Evolutionary conservation across 192 early-diverging fungal genomes (phyloP).

Genomic region (Diversispora eburnea): DNA sequence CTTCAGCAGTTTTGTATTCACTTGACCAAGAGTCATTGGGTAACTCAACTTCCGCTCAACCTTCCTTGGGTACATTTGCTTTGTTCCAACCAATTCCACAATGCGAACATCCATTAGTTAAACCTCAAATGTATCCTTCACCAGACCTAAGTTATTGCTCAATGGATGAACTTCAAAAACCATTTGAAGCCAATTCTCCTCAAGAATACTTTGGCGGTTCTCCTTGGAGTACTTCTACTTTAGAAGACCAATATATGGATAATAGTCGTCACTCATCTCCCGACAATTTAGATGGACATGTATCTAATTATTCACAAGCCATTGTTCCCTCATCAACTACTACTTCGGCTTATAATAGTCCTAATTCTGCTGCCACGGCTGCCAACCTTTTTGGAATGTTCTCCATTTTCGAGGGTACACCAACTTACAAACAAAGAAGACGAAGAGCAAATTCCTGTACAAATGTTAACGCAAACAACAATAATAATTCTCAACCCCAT

Average conservation of each 20-base stretch:
- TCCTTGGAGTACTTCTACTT: conserved; percentile 5
- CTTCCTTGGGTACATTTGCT: conserved; percentile 18
- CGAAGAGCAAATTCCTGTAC: conserved; percentile 50
- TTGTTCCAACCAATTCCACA: conserved; percentile 23
- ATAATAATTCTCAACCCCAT: conserved; percentile 13
- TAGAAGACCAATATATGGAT: conserved; percentile 19
- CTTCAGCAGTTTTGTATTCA: conserved; percentile 8
- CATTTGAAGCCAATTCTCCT: not conserved
- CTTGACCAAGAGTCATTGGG: conserved; percentile 24
- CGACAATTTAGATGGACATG: conserved; percentile 44
- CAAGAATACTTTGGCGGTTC: conserved; percentile 13
- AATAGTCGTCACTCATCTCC: conserved; percentile 31
- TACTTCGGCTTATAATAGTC: conserved; percentile 9
- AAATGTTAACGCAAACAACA: conserved; percentile 29
- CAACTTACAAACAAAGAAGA: conserved; percentile 70
- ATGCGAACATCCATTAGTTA: conserved; percentile 11
- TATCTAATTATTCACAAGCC: conserved; percentile 24
- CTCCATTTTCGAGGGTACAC: conserved; percentile 64
- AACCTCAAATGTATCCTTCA: conserved; percentile 25
- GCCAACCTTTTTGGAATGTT: conserved; percentile 52
- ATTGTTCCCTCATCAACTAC: conserved; percentile 31
- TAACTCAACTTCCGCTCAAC: conserved; percentile 2
- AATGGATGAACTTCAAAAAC: conserved; percentile 26
- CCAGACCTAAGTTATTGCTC: conserved; percentile 28
- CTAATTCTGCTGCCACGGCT: conserved; percentile 32